phyloP scores from a whole-genome alignment of 768 basidiomycete species.

The Fibroporia radiculosa region DNA sequence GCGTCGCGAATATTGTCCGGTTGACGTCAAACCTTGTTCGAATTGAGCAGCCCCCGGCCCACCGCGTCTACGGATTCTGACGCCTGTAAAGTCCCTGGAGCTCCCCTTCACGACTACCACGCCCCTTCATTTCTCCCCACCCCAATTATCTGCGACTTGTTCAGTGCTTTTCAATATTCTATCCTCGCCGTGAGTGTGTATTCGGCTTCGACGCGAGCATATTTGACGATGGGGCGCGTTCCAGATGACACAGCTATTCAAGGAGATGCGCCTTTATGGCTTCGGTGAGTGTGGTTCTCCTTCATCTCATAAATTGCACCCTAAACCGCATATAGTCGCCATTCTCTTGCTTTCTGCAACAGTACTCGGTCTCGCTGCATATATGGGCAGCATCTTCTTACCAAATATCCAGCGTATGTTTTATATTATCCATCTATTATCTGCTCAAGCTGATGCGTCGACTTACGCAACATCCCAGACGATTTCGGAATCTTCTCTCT shows the following conservation, averaged over 20 bases:
- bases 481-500: constrained; percentile 68
- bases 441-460: constrained; percentile 2
- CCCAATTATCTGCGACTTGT: neutral
- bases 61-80: neutral
- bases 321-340: constrained; percentile 21
- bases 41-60: neutral
- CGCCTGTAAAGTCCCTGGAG: constrained; percentile 1
- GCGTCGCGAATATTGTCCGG: neutral
- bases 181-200: neutral
- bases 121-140: neutral
- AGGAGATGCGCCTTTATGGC: constrained; percentile 23
- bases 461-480: constrained; percentile 29
- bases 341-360: constrained; percentile 34
- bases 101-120: too few relatives aligned
- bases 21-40: neutral
- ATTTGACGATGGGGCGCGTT: neutral
- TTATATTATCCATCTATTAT: neutral
- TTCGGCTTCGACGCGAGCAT: neutral
- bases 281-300: constrained; percentile 18
- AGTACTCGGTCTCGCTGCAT: constrained; percentile 61
- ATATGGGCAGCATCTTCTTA: constrained; percentile 62
- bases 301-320: neutral
- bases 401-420: constrained; percentile 54
- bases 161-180: neutral
- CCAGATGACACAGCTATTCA: constrained; percentile 28